Conservation (phyloP, 768 basidiomycete species). For the Tulasnella sp. region DNA sequence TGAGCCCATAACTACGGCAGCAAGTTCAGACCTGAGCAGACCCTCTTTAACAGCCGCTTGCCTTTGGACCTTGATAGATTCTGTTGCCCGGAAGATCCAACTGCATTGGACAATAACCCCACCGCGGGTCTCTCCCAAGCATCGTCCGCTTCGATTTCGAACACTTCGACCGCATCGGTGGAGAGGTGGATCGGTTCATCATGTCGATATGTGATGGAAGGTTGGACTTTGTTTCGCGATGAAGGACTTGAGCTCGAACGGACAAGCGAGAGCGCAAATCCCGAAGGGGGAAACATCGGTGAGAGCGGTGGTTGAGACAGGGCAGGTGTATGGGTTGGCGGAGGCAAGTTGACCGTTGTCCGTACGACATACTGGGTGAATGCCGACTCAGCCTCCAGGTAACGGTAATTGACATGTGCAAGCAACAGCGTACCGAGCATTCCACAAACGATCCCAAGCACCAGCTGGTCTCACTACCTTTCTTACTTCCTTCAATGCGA, state of each 20-base stretch:
- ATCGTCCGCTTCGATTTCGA: conserved; percentile 4
- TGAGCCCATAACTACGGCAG: neutral
- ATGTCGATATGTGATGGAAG: neutral
- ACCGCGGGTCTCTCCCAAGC: conserved; percentile 16
- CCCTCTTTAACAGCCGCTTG: neutral
- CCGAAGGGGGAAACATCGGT: neutral
- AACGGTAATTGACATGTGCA: no score
- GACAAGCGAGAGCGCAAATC: neutral
- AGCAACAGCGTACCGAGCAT: neutral
- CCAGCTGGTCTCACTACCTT: neutral
- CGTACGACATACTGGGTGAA: neutral
- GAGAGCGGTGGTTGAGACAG: neutral
- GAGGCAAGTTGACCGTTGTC: neutral
- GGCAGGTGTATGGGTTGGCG: neutral
- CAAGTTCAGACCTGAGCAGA: neutral
- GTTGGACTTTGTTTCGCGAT: neutral
- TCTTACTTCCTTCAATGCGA: neutral
- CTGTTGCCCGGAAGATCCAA: neutral
- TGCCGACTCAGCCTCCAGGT: neutral
- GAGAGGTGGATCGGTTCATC: neutral
- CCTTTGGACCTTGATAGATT: neutral
- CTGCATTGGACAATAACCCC: neutral
- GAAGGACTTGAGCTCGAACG: neutral
- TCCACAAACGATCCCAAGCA: neutral
- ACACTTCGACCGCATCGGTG: neutral